phyloP scores from a whole-genome alignment of 2,329 filamentous ascomycete species.

The Alternaria panax region DNA sequence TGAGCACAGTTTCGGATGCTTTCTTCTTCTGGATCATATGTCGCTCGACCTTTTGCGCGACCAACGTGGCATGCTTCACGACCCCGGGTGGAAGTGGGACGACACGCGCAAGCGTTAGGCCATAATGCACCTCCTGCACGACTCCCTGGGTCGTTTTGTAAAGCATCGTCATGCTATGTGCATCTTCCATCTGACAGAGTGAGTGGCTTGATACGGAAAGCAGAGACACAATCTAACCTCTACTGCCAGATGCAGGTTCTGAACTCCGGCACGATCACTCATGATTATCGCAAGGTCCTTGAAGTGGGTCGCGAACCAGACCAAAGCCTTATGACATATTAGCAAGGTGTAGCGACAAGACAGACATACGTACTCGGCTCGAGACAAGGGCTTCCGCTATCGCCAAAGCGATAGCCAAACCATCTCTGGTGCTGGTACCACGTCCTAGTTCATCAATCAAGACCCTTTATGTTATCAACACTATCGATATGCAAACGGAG shows the following conservation, averaged over 20 bases:
- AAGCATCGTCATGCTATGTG: slow-evolving; percentile 79
- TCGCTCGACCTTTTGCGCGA: slow-evolving; percentile 68
- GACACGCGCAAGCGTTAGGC: slow-evolving; percentile 78
- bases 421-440: slow-evolving; percentile 88
- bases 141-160: slow-evolving; percentile 81
- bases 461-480: slow-evolving; percentile 49
- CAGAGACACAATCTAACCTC: slow-evolving; percentile 58
- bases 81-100: slow-evolving; percentile 75
- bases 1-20: slow-evolving; percentile 64
- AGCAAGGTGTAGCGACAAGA: neutral
- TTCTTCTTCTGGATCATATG: slow-evolving; percentile 66
- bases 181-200: slow-evolving; percentile 48
- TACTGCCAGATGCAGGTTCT: slow-evolving; percentile 82
- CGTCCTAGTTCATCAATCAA: slow-evolving; percentile 93
- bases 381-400: slow-evolving; percentile 88
- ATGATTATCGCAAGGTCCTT: slow-evolving; percentile 80
- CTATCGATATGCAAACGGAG: neutral
- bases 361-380: slow-evolving; percentile 55
- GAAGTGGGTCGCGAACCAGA: slow-evolving; percentile 97
- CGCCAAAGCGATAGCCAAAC: slow-evolving; percentile 85
- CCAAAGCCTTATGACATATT: slow-evolving; percentile 61
- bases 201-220: slow-evolving; percentile 4
- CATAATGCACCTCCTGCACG: slow-evolving; percentile 77
- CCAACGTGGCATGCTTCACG: slow-evolving; percentile 70
- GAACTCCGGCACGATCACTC: slow-evolving; percentile 75